A percentile compares a stretch with the other conserved stretches of the same genome.
Conservation (phyloP, 306 rosid genomes). For the Dryas drummondii region DNA sequence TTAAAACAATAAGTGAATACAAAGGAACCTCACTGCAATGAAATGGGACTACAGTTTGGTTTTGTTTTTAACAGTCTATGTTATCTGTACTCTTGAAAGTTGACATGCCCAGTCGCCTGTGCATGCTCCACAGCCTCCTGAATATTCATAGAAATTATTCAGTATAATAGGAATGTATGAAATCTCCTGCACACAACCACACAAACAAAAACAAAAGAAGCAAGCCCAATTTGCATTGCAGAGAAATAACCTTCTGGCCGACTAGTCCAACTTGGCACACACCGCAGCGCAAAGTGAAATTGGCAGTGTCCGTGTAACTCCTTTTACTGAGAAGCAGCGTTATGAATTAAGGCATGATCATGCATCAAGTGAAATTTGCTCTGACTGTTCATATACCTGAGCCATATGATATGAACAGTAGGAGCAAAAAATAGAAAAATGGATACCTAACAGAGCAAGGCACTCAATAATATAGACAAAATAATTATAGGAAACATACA, state of each 20-base stretch:
- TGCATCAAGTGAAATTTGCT: not conserved
- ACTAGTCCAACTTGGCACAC: conserved; percentile 92
- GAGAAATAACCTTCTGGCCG: conserved; percentile 74
- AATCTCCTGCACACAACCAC: not conserved
- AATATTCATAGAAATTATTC: conserved; percentile 12
- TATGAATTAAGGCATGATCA: conserved; percentile 4
- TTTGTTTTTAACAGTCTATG: conserved; percentile 17
- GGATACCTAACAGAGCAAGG: not conserved
- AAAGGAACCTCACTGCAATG: conserved; percentile 18
- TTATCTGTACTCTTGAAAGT: conserved; percentile 90
- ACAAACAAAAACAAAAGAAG: conserved; percentile 10
- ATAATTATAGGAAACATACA: not conserved
- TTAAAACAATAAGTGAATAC: conserved; percentile 13
- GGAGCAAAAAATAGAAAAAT: not conserved
- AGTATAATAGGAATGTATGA: conserved; percentile 9
- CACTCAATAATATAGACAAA: not conserved
- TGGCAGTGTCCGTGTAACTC: conserved; percentile 85
- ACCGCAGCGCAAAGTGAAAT: conserved; percentile 95
- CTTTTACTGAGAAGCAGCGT: conserved; percentile 56
- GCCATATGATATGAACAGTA: not conserved
- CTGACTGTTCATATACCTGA: not conserved
- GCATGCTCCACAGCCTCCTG: conserved; percentile 97
- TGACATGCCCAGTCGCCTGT: conserved; percentile 83
- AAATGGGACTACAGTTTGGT: conserved; percentile 16
- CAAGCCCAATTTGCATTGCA: conserved; percentile 1